phyloP scores from a whole-genome alignment of 805 yeast genomes.

The Scheffersomyces coipomensis region DNA sequence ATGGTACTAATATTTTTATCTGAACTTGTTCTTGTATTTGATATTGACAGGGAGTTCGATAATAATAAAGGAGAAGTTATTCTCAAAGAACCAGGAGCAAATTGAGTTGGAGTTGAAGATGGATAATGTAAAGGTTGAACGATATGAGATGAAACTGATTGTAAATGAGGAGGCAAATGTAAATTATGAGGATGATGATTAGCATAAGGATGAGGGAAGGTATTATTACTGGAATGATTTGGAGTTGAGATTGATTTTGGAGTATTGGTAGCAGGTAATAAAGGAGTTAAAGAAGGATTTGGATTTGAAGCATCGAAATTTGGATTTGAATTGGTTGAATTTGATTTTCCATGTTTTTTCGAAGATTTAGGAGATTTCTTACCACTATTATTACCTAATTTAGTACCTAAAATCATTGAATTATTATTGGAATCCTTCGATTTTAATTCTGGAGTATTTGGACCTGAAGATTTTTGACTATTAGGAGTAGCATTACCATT shows the following conservation, averaged over 20 bases:
- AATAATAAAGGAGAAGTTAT: slow-evolving; percentile 66
- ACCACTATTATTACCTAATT: slow-evolving; percentile 10
- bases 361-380: slow-evolving; percentile 23
- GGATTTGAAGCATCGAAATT: slow-evolving; percentile 6
- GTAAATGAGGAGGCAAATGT: slow-evolving; percentile 20
- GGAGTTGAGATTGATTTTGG: slow-evolving; percentile 17
- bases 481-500: slow-evolving; percentile 14
- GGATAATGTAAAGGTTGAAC: slow-evolving; percentile 66
- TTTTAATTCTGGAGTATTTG: slow-evolving; percentile 57
- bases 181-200: slow-evolving; percentile 13
- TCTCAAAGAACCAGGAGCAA: slow-evolving; percentile 60
- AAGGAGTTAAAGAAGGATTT: slow-evolving; percentile 19
- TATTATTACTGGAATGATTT: neutral
- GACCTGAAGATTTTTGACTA: slow-evolving; percentile 38
- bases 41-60: slow-evolving; percentile 47
- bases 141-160: slow-evolving; percentile 10
- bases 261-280: slow-evolving; percentile 20
- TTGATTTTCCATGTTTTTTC: slow-evolving; percentile 5
- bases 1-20: slow-evolving; percentile 12
- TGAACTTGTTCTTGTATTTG: slow-evolving; percentile 31
- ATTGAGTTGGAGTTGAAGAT: slow-evolving; percentile 66
- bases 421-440: slow-evolving; percentile 37
- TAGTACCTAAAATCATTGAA: neutral
- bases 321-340: neutral
- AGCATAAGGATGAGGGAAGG: neutral